Conservation (phyloP, 495 filamentous ascomycete genomes). For the Trichoderma orchidacearum region DNA sequence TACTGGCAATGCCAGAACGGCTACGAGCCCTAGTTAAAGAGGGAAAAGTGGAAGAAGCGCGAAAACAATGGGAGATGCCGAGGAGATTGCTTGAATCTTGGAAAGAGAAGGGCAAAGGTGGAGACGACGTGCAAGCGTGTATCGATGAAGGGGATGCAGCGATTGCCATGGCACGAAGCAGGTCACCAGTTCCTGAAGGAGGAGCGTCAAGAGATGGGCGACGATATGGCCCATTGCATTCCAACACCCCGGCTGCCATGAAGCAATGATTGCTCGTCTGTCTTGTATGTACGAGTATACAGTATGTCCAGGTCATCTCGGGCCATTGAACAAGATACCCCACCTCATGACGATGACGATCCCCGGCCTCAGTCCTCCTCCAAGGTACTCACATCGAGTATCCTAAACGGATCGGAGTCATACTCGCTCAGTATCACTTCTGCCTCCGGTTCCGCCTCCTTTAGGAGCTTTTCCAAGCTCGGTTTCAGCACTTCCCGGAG, state of each 20-base stretch:
- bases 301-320: background rate
- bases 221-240: background rate
- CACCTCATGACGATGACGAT: no score
- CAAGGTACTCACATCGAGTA: constrained; percentile 21
- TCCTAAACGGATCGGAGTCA: constrained; percentile 57
- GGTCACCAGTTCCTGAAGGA: constrained; percentile 9
- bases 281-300: background rate
- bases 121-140: constrained; percentile 29
- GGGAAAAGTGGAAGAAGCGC: constrained; percentile 46
- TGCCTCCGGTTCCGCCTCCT: constrained; percentile 30
- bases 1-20: constrained; percentile 43
- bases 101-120: constrained; percentile 36
- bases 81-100: constrained; percentile 35
- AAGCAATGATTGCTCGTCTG: background rate
- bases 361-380: background rate
- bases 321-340: background rate
- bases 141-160: constrained; percentile 39
- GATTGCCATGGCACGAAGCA: constrained; percentile 8
- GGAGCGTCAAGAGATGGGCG: background rate
- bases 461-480: constrained; percentile 44
- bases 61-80: constrained; percentile 42
- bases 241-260: background rate
- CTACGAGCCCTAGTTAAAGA: constrained; percentile 52
- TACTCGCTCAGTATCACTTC: constrained; percentile 60
- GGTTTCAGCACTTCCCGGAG: constrained; percentile 54